Percentiles rank a stretch among this genome's conserved stretches.
These are phyloP conservation scores for Citrus medica DNA, from an alignment of 345 rosid genomes.

Conservation along the genomic window DNA sequence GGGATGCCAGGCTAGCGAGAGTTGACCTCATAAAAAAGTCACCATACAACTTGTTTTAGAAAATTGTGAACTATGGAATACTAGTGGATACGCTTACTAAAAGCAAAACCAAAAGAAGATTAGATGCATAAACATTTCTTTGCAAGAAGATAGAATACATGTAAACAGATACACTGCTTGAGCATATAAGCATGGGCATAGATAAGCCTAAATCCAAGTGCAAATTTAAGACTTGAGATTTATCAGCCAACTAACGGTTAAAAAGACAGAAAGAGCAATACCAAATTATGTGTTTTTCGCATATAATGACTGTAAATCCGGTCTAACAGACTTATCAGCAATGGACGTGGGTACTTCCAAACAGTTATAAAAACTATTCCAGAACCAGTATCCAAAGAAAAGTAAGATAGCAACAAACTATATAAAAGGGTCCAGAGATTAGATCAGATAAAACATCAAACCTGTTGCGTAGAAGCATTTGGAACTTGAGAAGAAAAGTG, in stretches of 20 bases:
- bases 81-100: not conserved
- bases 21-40: not conserved
- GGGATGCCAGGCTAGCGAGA: not conserved
- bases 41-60: not conserved
- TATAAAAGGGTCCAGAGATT: not conserved
- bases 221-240: not conserved
- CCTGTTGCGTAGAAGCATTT: conserved; percentile 29
- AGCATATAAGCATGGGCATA: not conserved
- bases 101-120: not conserved
- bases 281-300: not conserved
- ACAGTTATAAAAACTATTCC: not conserved
- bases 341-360: not conserved
- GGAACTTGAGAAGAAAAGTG: conserved; percentile 5
- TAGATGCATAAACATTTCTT: not conserved
- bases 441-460: conserved; percentile 15
- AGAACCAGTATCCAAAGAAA: conserved; percentile 2
- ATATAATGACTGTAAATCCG: not conserved
- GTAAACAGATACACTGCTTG: not conserved
- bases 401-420: not conserved
- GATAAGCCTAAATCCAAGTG: not conserved
- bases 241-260: not conserved
- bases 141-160: not conserved
- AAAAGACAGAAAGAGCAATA: not conserved
- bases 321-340: not conserved
- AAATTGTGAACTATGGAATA: not conserved